Percentiles rank a stretch among this genome's conserved stretches.
These are phyloP conservation scores for Aspergillus brunneoviolaceus DNA, from an alignment of 2,329 filamentous ascomycete genomes.

Conservation along the genomic window DNA sequence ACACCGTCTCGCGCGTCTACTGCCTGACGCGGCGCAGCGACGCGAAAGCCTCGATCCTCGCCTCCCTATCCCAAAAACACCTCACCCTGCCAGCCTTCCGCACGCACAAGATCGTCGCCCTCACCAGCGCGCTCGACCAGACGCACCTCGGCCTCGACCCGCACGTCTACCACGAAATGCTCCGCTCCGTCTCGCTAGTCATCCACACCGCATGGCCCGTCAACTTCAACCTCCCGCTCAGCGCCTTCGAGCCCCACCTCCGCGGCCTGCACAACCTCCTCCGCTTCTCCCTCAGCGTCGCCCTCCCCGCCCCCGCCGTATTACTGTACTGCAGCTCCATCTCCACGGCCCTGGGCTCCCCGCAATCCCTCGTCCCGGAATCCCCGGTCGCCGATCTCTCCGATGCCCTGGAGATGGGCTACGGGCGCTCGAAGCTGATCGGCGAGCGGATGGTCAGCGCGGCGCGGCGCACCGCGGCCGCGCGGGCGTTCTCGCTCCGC, in stretches of 20 bases:
- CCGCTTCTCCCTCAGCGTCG: slow-evolving; percentile 44
- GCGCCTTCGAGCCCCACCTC: slow-evolving; percentile 50
- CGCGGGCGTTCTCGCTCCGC: slow-evolving; percentile 31
- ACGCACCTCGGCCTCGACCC: slow-evolving; percentile 43
- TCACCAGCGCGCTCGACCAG: slow-evolving; percentile 42
- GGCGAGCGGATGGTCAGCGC: slow-evolving; percentile 33
- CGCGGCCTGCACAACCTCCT: slow-evolving; percentile 47
- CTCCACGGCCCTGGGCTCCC: slow-evolving; percentile 36
- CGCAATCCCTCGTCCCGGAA: slow-evolving; percentile 13
- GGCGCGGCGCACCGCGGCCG: slow-evolving; percentile 23
- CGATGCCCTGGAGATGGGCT: slow-evolving; percentile 30
- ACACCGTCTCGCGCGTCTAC: slow-evolving; percentile 36
- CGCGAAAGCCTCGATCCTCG: slow-evolving; percentile 24
- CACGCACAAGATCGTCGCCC: slow-evolving; percentile 39
- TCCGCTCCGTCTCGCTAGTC: slow-evolving; percentile 44
- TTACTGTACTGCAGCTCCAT: slow-evolving; percentile 55
- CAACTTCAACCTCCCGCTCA: slow-evolving; percentile 54
- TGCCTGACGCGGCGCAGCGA: slow-evolving; percentile 37
- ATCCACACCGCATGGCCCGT: slow-evolving; percentile 58
- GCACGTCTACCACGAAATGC: slow-evolving; percentile 40
- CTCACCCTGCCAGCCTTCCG: slow-evolving; percentile 25
- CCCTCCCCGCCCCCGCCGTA: slow-evolving; percentile 29
- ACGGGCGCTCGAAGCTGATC: slow-evolving; percentile 34
- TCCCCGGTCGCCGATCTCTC: slow-evolving; percentile 12
- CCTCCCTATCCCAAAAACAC: slow-evolving; percentile 21